These are phyloP conservation scores for Ophiostoma tasmaniense DNA, from an alignment of 2,329 filamentous ascomycete species.

Conservation along the genomic window DNA sequence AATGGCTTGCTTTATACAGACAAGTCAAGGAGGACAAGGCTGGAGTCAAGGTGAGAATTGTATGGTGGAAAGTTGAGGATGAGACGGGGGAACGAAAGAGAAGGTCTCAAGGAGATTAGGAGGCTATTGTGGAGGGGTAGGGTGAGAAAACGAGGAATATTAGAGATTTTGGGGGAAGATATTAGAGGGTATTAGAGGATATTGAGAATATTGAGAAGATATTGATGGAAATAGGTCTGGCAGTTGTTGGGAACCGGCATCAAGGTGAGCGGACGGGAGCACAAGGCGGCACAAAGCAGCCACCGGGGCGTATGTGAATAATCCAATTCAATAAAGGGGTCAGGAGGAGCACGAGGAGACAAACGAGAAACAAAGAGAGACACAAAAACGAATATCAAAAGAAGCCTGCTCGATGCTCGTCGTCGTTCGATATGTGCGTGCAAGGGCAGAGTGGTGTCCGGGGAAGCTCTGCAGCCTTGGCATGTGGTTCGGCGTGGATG, in stretches of 20 bases:
- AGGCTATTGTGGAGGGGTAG: background rate
- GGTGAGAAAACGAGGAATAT: background rate
- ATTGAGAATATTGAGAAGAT: background rate
- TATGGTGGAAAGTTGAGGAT: background rate
- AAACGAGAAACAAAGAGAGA: background rate
- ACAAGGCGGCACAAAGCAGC: slow-evolving; percentile 12
- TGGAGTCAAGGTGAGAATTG: background rate
- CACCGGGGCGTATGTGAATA: slow-evolving; percentile 12
- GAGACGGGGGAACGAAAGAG: background rate
- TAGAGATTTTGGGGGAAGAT: slow-evolving; percentile 1
- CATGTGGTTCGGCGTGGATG: background rate
- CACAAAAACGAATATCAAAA: background rate
- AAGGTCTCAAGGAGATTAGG: background rate
- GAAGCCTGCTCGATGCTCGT: background rate
- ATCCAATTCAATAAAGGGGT: background rate
- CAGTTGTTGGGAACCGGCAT: background rate
- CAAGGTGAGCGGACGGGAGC: background rate
- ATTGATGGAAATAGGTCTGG: background rate
- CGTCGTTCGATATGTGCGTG: background rate
- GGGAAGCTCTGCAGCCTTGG: background rate
- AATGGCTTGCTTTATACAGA: background rate
- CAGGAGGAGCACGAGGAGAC: background rate
- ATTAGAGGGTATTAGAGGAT: background rate
- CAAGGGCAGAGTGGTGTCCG: background rate
- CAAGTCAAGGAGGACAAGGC: background rate